A percentile compares a stretch with the other conserved stretches of the same genome.
These are phyloP conservation scores for Ciborinia camelliae DNA, from an alignment of 2,329 filamentous ascomycete genomes.

Conservation along the genomic window DNA sequence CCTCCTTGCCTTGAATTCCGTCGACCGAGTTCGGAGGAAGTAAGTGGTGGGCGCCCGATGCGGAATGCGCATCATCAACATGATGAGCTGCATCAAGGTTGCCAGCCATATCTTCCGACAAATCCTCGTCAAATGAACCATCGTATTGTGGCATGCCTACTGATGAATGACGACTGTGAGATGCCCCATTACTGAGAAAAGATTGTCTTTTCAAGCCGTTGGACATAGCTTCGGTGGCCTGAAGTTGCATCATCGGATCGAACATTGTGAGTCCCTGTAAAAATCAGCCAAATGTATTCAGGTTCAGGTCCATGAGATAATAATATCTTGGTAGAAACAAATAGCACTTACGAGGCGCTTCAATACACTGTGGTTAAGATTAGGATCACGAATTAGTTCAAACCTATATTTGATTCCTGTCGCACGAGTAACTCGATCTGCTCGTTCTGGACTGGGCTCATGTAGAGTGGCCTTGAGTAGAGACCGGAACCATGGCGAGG, in stretches of 20 bases:
- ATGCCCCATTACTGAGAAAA: not conserved
- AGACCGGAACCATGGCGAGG: not conserved
- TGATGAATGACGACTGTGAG: not conserved
- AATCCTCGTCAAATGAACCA: not conserved
- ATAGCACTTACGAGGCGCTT: not conserved
- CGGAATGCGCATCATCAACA: rapidly evolving
- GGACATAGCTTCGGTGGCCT: not conserved
- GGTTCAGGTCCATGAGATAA: too few species aligned
- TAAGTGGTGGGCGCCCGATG: too few species aligned
- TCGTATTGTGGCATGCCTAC: not conserved
- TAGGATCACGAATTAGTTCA: not conserved
- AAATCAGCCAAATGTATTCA: not conserved
- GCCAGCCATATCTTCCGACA: not conserved
- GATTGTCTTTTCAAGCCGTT: not conserved
- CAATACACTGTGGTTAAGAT: not conserved
- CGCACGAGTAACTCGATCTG: rapidly evolving
- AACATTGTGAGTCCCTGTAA: not conserved
- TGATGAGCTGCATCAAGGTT: not conserved
- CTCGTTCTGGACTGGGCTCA: not conserved
- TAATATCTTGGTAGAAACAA: too few species aligned
- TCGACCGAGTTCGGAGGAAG: not conserved
- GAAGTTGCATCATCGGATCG: not conserved
- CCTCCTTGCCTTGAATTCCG: not conserved
- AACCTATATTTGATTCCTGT: not conserved
- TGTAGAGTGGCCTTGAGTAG: too few species aligned